These are phyloP conservation scores for Polytrichum commune DNA, from an alignment of 225 moss, liverwort and hornwort species.

Conservation along the genomic window DNA sequence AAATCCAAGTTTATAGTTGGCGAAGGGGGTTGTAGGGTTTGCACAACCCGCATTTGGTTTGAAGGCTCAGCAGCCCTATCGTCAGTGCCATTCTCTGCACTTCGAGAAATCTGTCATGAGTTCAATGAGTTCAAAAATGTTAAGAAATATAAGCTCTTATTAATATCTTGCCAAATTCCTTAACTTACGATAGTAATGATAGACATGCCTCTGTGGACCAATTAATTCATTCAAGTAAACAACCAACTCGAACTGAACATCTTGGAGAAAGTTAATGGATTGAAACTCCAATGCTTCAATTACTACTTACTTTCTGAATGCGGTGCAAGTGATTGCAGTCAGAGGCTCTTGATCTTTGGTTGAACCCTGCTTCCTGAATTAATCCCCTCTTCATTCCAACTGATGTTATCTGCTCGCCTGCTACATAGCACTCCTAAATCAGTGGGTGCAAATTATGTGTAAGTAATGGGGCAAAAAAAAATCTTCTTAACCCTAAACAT, in stretches of 20 bases:
- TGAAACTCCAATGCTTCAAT: neutral
- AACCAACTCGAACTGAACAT: too few relatives aligned
- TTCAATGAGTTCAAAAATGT: too few relatives aligned
- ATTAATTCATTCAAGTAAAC: too few relatives aligned
- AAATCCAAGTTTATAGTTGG: conserved; percentile 34
- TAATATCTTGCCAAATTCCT: too few relatives aligned
- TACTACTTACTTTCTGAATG: conserved; percentile 18
- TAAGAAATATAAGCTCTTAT: too few relatives aligned
- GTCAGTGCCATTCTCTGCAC: neutral
- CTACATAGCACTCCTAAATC: neutral
- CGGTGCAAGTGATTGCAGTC: conserved; percentile 22
- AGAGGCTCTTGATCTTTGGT: conserved; percentile 20
- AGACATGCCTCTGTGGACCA: too few relatives aligned
- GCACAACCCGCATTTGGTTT: neutral
- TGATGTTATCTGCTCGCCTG: conserved; percentile 9
- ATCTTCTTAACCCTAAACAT: too few relatives aligned
- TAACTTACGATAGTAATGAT: too few relatives aligned
- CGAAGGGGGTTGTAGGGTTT: conserved; percentile 12
- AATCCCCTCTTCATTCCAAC: neutral
- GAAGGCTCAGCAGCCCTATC: conserved; percentile 2
- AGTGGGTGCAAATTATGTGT: too few relatives aligned
- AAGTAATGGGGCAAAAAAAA: too few relatives aligned
- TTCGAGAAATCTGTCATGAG: conserved; percentile 9
- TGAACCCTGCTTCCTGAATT: neutral
- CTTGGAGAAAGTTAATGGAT: too few relatives aligned